Percentiles rank a stretch among this genome's conserved stretches.
Evolutionary conservation across 176 grass and related monocot species (phyloP).

Genomic region (Hordeum marinum): DNA sequence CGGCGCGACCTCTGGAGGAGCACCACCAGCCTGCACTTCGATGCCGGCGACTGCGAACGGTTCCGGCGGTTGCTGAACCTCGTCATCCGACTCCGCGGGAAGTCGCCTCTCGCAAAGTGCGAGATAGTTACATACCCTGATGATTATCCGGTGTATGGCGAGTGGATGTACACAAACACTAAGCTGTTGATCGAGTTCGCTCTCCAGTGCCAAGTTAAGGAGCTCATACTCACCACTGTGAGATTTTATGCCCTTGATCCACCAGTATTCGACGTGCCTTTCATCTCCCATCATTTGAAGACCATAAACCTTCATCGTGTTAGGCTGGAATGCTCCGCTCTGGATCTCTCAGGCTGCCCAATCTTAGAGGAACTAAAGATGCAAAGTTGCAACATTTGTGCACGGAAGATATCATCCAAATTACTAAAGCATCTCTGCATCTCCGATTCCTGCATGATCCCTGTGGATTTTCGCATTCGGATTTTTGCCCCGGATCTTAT

Average conservation of each 20-base stretch:
- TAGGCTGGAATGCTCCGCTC: not conserved
- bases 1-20: not conserved
- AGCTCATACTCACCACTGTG: not conserved
- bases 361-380: not conserved
- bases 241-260: fast-evolving
- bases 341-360: not conserved
- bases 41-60: not conserved
- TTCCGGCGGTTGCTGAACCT: not conserved
- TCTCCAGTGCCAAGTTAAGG: not conserved
- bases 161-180: not conserved
- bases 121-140: not conserved
- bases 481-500: not conserved
- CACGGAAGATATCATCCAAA: not conserved
- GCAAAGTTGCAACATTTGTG: not conserved
- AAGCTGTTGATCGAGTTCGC: not conserved
- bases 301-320: not conserved
- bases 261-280: not conserved
- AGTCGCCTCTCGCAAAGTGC: not conserved
- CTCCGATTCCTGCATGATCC: not conserved
- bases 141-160: too few species aligned
- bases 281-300: not conserved
- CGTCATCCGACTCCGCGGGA: not conserved
- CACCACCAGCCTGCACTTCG: not conserved
- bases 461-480: not conserved
- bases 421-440: not conserved